phyloP scores from a whole-genome alignment of 2,329 filamentous ascomycete genomes.

The Alternaria sp. region DNA sequence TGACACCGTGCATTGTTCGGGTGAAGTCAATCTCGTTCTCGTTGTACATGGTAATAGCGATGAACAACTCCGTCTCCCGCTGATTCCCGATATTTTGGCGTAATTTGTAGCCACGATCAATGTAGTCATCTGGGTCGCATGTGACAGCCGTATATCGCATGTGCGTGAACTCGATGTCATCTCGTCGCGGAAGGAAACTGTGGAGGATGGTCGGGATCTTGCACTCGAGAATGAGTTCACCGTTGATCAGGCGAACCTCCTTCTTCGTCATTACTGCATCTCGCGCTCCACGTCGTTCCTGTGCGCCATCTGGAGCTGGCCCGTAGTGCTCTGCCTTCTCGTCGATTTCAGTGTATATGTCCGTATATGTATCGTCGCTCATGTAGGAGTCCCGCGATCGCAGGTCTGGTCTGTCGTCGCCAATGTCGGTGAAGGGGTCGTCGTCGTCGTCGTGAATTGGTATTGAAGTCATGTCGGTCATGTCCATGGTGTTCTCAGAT shows the following conservation, averaged over 20 bases:
- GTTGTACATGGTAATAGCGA: conserved; percentile 99
- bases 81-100: conserved; percentile 89
- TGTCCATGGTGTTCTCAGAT: conserved; percentile 61
- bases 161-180: conserved; percentile 96
- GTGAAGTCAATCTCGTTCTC: conserved; percentile 97
- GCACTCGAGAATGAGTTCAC: conserved; percentile 96
- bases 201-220: conserved; percentile 99
- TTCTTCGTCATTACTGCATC: conserved; percentile 90
- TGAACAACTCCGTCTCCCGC: conserved; percentile 93
- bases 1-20: conserved; percentile 96
- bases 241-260: conserved; percentile 95
- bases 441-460: conserved; percentile 67
- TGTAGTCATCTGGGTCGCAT: conserved; percentile 94
- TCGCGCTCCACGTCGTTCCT: conserved; percentile 86
- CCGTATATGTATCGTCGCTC: conserved; percentile 68
- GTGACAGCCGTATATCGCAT: conserved; percentile 99
- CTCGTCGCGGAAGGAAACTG: conserved; percentile 91
- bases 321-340: conserved; percentile 83
- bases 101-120: conserved; percentile 86
- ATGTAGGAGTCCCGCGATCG: conserved; percentile 71
- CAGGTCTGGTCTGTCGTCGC: conserved; percentile 65
- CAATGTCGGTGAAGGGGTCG: conserved; percentile 76
- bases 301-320: conserved; percentile 84
- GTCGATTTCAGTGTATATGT: conserved; percentile 53
- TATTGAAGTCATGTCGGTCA: conserved; percentile 77